These are phyloP conservation scores for Candida methanosorbosa DNA, from an alignment of 805 yeast species.

Conservation along the genomic window DNA sequence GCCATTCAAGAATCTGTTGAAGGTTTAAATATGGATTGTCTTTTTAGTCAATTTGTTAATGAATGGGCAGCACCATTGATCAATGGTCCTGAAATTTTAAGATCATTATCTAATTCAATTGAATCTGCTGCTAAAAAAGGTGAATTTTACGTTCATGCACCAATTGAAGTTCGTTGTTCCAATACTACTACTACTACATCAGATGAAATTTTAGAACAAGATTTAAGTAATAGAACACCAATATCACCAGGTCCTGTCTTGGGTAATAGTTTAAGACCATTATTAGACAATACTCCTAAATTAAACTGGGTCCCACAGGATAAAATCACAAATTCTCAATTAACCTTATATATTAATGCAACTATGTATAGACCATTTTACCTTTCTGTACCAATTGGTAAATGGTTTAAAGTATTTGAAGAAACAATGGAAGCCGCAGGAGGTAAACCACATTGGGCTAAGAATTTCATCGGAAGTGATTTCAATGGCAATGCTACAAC, in stretches of 20 bases:
- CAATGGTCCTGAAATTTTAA: constrained; percentile 65
- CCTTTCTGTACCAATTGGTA: constrained; percentile 58
- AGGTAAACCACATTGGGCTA: constrained; percentile 99
- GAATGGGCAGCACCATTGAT: constrained; percentile 95
- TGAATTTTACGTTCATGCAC: constrained; percentile 85
- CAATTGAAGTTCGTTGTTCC: constrained; percentile 89
- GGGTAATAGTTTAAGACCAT: constrained; percentile 80
- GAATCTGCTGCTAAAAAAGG: constrained; percentile 47
- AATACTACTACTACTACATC: constrained; percentile 49
- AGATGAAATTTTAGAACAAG: constrained; percentile 26
- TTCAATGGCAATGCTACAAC: background rate
- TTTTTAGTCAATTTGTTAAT: constrained; percentile 87
- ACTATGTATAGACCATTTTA: constrained; percentile 95
- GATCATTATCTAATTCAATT: constrained; percentile 53
- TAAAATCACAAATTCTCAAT: constrained; percentile 57
- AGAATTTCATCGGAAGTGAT: constrained; percentile 69
- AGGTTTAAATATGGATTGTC: constrained; percentile 91
- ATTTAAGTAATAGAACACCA: constrained; percentile 40
- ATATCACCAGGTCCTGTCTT: constrained; percentile 69
- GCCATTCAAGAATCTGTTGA: constrained; percentile 77
- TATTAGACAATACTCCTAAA: constrained; percentile 70
- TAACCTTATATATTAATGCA: constrained; percentile 83
- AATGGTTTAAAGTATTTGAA: constrained; percentile 85
- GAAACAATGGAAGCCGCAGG: constrained; percentile 64
- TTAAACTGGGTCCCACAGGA: constrained; percentile 48